Evolutionary conservation across 2,329 filamentous ascomycete species (phyloP), one percentile per base, ranked within the genome.

Genomic region (Fusarium goolgardi): DNA sequence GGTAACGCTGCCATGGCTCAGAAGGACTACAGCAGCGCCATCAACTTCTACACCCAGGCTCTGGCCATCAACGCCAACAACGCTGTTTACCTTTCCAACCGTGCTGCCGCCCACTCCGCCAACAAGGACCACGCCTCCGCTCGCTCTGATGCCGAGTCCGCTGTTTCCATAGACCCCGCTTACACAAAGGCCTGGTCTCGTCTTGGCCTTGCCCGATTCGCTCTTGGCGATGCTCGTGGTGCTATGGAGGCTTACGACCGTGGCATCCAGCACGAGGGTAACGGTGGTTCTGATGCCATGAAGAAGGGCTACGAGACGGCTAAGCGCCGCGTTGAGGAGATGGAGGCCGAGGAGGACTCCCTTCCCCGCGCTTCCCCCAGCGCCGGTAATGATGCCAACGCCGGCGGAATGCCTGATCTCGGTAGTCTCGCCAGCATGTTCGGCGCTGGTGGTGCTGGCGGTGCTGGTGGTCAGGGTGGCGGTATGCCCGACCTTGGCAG

Each of bases 131-230:
- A 98, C 82, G 88, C 91, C 65, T 90, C 91, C 66, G 96, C 96
- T 15, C 90, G 88, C 73, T 85, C 90, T 65, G 96, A 99, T 79
- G 96, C 96, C 46, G 95, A 98, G 82, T 88, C 96, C 69, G 96
- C 96, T 56, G 92, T 96, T 57, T 87, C 88, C 59, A 87, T 94
- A 55, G 96, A 99, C 79, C 93, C 96, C 15, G 90, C 89, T 78
- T 99, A 98, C 85, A 97, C 94, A 71, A 98, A 99, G 83, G 96
- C 94, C 18, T 99, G 96, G 96, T 96, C 92, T 72, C 88, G 96
- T 65, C 86, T 99, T 21, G 96, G 96, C 21, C 89, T 98, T 39
- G 96, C 96, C 43, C 88, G 91, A 65, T 99, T 95, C 80, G 95
- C 95, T 18, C 87, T 97, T 52, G 95, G 94, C 34, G 95, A 99